A percentile compares a stretch with the other conserved stretches of the same genome.
Evolutionary conservation across 176 grass and related monocot genomes (phyloP).

Genomic region (Dendrocalamus sinicus): DNA sequence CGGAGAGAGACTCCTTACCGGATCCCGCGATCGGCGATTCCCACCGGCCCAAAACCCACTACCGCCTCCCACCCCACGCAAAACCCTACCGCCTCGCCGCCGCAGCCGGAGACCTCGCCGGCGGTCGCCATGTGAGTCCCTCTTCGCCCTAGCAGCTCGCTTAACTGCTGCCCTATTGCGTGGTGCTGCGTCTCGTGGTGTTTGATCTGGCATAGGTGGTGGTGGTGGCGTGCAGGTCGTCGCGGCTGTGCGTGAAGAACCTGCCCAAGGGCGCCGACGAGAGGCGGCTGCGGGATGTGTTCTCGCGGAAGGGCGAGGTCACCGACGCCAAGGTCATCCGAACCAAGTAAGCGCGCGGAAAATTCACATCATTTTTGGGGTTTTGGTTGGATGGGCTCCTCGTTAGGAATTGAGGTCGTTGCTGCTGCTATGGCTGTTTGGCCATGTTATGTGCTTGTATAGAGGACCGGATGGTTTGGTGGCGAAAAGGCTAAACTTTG

Average conservation of each 20-base stretch:
- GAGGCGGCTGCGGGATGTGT: conserved; percentile 83
- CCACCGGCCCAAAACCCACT: neutral
- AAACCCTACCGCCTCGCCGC: neutral
- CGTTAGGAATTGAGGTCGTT: neutral
- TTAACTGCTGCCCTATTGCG: no score
- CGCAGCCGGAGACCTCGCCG: neutral
- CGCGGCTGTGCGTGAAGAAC: conserved; percentile 92
- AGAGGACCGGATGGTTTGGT: neutral
- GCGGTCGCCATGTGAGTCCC: conserved; percentile 16
- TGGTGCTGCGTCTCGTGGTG: neutral
- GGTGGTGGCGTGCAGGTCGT: conserved; percentile 48
- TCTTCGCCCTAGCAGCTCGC: neutral
- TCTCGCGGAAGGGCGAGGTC: conserved; percentile 86
- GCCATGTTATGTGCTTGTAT: neutral
- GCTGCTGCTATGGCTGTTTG: neutral
- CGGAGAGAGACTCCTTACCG: no score
- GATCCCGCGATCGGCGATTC: no score
- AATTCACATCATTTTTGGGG: neutral
- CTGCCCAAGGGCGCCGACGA: conserved; percentile 87
- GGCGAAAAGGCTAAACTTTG: neutral
- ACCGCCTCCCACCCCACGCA: no score
- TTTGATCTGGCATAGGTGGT: neutral
- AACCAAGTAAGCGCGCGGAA: conserved; percentile 57
- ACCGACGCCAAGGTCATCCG: conserved; percentile 90
- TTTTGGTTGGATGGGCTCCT: neutral